Percentiles rank a stretch among this genome's conserved stretches.
phyloP scores from a whole-genome alignment of 176 grass and related monocot species.

The Oryza coarctata region DNA sequence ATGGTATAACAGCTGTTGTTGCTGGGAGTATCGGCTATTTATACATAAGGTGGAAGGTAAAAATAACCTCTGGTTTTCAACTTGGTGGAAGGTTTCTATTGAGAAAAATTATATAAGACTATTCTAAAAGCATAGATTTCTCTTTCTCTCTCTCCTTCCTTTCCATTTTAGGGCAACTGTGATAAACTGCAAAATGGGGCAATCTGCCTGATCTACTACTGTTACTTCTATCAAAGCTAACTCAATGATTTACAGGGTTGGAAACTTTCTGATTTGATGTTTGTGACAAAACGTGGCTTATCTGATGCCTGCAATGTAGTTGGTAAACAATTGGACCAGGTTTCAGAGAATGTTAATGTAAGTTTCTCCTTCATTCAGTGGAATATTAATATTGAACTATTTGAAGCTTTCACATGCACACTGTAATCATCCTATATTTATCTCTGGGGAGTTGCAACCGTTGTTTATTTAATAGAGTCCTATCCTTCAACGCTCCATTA shows the following conservation, averaged over 20 bases:
- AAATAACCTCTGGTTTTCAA: neutral
- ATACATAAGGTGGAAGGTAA: conserved; percentile 92
- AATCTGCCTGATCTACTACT: conserved; percentile 12
- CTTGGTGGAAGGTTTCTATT: neutral
- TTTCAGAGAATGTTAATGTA: conserved; percentile 81
- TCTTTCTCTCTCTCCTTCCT: neutral
- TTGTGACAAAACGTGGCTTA: conserved; percentile 79
- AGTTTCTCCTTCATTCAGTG: conserved; percentile 31
- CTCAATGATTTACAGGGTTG: conserved; percentile 59
- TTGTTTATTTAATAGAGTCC: neutral
- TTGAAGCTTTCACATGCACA: neutral
- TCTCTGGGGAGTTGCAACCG: neutral
- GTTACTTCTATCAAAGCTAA: conserved; percentile 32
- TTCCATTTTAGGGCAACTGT: conserved; percentile 15
- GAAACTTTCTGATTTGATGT: conserved; percentile 96
- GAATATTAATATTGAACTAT: neutral
- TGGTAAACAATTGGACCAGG: conserved; percentile 81
- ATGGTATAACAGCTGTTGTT: conserved; percentile 60
- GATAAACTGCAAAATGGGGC: neutral
- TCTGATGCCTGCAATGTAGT: conserved; percentile 72
- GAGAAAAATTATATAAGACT: neutral
- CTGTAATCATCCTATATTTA: neutral
- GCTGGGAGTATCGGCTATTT: conserved; percentile 82
- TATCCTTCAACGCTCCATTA: neutral
- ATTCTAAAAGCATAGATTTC: neutral